Conservation (phyloP, 2,329 filamentous ascomycete species). For the Zymoseptoria ardabiliae region DNA sequence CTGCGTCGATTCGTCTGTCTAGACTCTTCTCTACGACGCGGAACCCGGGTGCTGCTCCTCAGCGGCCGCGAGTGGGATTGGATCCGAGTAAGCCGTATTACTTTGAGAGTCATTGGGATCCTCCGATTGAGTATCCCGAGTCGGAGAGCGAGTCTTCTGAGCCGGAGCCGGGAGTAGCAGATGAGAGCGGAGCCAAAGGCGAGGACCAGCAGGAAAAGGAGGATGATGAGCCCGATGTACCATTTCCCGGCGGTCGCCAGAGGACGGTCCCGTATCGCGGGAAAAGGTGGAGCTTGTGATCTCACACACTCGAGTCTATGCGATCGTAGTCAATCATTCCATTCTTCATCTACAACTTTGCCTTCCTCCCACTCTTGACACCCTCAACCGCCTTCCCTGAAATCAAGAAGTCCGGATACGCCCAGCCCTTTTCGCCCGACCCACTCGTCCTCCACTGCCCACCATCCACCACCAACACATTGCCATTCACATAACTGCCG, state of each 20-base stretch:
- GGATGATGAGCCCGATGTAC: not conserved
- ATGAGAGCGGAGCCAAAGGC: not conserved
- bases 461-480: conserved; percentile 63
- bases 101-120: not conserved
- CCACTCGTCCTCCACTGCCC: conserved; percentile 43
- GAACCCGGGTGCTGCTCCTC: not conserved
- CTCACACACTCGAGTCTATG: not conserved
- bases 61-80: not conserved
- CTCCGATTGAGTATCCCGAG: not conserved
- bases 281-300: not conserved
- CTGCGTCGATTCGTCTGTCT: not conserved
- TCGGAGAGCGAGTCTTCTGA: not conserved
- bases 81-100: not conserved
- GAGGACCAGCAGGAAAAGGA: not conserved
- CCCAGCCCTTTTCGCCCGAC: conserved; percentile 32
- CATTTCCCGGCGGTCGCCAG: not conserved
- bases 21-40: not conserved
- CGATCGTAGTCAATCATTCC: not conserved
- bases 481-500: conserved; percentile 79
- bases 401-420: conserved; percentile 55
- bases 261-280: not conserved
- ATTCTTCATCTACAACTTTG: conserved; percentile 39
- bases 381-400: conserved; percentile 48
- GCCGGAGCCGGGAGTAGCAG: not conserved
- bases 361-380: conserved; percentile 50